Base-by-base conservation (phyloP, 2,329 filamentous ascomycete genomes). In the Colletotrichum liaoningense region DNA sequence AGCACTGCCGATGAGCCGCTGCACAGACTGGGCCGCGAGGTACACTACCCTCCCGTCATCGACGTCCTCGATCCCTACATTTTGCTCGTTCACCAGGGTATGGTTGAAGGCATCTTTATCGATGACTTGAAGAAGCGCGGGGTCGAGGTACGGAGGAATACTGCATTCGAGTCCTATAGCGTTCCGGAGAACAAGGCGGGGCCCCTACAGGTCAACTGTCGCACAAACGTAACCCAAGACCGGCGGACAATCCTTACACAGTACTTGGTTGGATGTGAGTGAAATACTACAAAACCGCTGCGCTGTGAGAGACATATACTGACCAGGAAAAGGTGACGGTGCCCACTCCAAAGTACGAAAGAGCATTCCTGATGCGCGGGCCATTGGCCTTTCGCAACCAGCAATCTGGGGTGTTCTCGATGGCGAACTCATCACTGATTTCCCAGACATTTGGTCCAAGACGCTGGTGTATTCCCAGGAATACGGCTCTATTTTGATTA, bases 381-480 rank as follows among this genome's bases (percentile, higher is more conserved):
- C 90, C 4, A 86, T 91, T 28, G 86, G 86, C 63, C 81, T 87
- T 79, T 89, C 91, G 11, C 86, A 87, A 73, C 82, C 86, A 14
- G 85, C 87, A 24, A 85, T 89, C 46, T 94, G 93, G 93, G 93
- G 92, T 68, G 92, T 94, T 2, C 83, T 94, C 3, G 93, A 94
- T 79, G 92, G 92, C 76, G 89, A 91, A 79, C 83, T 94, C 11
- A 89, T 92, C 56, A 94, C 92, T 8, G 88, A 94, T 79, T 94
- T 94, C 76, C 93, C 93, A 1, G 92, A 94, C 77, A 88, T 94
- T 62, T 94, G 92, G 92, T 93, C 90, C 80, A 94, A 94, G 82
- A 91, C 92, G 0, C 88, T 93, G 0, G 87, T 94, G 8, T 92
- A 92, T 75, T 92, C 90, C 2, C 89, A 93, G 74, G 86, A 89